Evolutionary conservation across 2,329 filamentous ascomycete genomes (phyloP).

Genomic region (Ophiostoma australiae): DNA sequence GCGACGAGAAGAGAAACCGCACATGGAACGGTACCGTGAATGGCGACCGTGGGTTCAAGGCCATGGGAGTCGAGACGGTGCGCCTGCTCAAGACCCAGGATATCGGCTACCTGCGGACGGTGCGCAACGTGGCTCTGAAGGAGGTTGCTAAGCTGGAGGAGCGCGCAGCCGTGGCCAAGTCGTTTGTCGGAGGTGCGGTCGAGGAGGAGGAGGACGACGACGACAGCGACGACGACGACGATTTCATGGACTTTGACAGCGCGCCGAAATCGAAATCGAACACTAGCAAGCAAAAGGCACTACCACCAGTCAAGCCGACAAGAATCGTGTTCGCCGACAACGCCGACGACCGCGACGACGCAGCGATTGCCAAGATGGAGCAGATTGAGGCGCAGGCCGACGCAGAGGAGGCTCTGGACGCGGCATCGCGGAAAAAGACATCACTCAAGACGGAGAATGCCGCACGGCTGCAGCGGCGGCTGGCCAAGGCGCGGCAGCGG

Average conservation of each 20-base stretch:
- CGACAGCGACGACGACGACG: conserved; percentile 34
- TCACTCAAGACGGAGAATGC: conserved; percentile 38
- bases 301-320: conserved; percentile 30
- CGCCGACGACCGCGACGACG: conserved; percentile 38
- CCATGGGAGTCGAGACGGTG: conserved; percentile 53
- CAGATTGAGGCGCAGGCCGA: conserved; percentile 32
- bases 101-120: conserved; percentile 58
- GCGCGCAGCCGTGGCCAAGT: conserved; percentile 45
- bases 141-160: conserved; percentile 54
- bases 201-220: conserved; percentile 31
- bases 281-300: conserved; percentile 24
- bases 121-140: conserved; percentile 55
- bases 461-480: conserved; percentile 45
- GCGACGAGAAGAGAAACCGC: conserved; percentile 39
- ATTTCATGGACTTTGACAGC: conserved; percentile 22
- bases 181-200: conserved; percentile 33
- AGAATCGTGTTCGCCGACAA: conserved; percentile 51
- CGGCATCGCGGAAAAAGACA: conserved; percentile 28
- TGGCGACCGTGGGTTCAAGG: conserved; percentile 54
- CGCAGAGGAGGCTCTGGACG: conserved; percentile 31
- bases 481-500: conserved; percentile 35
- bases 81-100: conserved; percentile 66
- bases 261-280: conserved; percentile 10
- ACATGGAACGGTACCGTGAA: conserved; percentile 52
- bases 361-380: conserved; percentile 32